These are phyloP conservation scores for Naganishia sp. DNA, from an alignment of 1,284 basidiomycete genomes.

Conservation along the genomic window DNA sequence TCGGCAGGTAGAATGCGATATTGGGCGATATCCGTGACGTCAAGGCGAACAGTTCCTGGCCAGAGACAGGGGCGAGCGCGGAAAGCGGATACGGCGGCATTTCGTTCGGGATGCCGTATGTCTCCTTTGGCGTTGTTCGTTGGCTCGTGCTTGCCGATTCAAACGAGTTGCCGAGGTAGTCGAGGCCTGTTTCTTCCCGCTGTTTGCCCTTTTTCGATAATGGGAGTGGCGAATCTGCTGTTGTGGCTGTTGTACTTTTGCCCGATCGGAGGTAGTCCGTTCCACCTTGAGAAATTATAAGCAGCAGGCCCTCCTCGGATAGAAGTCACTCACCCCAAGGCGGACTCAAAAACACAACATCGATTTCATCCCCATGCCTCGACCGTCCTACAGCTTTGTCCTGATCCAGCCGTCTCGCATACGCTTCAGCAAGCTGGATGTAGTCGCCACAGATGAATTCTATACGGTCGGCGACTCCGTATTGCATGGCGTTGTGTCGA, in stretches of 20 bases:
- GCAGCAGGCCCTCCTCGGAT: conserved; percentile 45
- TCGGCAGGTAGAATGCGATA: conserved; percentile 85
- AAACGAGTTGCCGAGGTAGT: conserved; percentile 28
- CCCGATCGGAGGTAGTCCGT: conserved; percentile 44
- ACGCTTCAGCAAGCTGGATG: conserved; percentile 70
- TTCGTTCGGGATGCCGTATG: conserved; percentile 20
- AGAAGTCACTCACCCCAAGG: conserved; percentile 85
- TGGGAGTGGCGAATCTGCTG: conserved; percentile 4
- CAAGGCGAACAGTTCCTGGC: conserved; percentile 74
- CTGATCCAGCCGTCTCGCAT: conserved; percentile 49
- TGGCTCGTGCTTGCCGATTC: conserved; percentile 42
- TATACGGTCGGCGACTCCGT: conserved; percentile 90
- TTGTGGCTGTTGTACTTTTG: conserved; percentile 10
- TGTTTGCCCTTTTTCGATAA: conserved; percentile 15
- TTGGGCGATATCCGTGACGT: conserved; percentile 68
- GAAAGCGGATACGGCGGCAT: conserved; percentile 63
- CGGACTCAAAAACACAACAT: conserved; percentile 87
- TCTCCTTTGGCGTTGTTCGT: not conserved
- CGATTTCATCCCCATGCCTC: conserved; percentile 59
- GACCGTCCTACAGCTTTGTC: conserved; percentile 1
- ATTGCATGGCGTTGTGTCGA: conserved; percentile 85
- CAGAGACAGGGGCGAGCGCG: conserved; percentile 75
- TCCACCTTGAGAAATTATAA: conserved; percentile 39
- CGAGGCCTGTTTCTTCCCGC: conserved; percentile 12
- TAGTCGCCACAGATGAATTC: conserved; percentile 91